These are phyloP conservation scores for Triangularia setosa DNA, from an alignment of 2,329 filamentous ascomycete species.

Conservation along the genomic window DNA sequence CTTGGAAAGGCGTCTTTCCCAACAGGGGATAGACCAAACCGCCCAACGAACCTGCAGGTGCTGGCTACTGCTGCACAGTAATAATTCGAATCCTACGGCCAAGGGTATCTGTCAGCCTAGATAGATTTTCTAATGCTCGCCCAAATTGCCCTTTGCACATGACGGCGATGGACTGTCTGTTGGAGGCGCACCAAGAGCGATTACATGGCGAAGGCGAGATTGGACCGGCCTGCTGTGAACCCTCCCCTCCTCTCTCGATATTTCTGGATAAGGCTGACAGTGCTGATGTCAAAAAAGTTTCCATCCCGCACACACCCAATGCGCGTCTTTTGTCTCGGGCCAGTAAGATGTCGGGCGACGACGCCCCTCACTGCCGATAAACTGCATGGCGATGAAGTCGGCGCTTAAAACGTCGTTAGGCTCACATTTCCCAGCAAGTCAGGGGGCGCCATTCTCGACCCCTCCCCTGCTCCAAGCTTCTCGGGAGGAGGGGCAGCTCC, in stretches of 20 bases:
- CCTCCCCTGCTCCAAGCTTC: conserved; percentile 13
- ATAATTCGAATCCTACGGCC: background rate
- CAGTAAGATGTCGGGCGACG: conserved; percentile 31
- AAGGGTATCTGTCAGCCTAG: background rate
- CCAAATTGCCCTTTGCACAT: background rate
- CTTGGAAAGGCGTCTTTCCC: conserved; percentile 9
- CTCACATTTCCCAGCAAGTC: conserved; percentile 36
- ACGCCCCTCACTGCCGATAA: conserved; percentile 31
- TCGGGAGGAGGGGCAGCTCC: conserved; percentile 8
- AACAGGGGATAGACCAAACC: conserved; percentile 17
- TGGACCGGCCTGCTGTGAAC: background rate
- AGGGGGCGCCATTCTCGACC: conserved; percentile 13
- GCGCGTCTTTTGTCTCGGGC: conserved; percentile 34
- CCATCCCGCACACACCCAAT: conserved; percentile 25
- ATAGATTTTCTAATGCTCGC: background rate
- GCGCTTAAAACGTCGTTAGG: conserved; percentile 45
- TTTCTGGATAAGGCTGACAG: background rate
- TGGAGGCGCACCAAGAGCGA: background rate
- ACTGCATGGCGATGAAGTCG: conserved; percentile 49
- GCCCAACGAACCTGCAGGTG: conserved; percentile 3
- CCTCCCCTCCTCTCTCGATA: background rate
- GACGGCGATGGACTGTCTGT: background rate
- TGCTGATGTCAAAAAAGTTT: background rate
- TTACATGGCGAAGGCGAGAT: background rate
- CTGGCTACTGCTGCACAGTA: background rate